Evolutionary conservation across 805 yeast genomes (phyloP).

Genomic region (Starmerella etchellsii): DNA sequence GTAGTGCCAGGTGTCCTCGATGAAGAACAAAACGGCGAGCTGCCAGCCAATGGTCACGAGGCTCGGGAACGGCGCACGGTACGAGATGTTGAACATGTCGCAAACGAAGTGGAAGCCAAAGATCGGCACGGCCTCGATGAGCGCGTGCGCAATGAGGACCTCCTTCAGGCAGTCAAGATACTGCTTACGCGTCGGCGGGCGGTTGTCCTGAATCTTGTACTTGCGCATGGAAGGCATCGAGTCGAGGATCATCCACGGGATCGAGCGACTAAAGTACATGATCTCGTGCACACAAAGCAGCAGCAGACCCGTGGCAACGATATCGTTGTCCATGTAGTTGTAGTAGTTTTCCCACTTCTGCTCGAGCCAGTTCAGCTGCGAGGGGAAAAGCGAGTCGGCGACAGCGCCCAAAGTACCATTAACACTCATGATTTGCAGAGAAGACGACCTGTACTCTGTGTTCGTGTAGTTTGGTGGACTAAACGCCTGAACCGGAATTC

Average conservation of each 20-base stretch:
- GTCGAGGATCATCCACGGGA: slow-evolving; percentile 89
- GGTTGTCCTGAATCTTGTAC: slow-evolving; percentile 81
- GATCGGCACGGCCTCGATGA: slow-evolving; percentile 91
- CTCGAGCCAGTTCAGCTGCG: slow-evolving; percentile 35
- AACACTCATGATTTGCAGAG: slow-evolving; percentile 11
- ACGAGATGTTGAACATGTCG: slow-evolving; percentile 61
- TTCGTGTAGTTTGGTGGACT: background rate
- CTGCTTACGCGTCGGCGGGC: slow-evolving; percentile 65
- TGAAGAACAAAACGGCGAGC: slow-evolving; percentile 60
- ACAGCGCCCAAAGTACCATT: slow-evolving; percentile 13
- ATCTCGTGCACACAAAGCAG: slow-evolving; percentile 74
- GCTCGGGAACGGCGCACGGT: slow-evolving; percentile 76
- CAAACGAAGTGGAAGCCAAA: slow-evolving; percentile 96
- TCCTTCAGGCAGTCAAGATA: slow-evolving; percentile 87
- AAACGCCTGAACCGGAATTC: background rate
- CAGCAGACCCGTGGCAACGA: slow-evolving; percentile 80
- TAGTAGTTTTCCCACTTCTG: slow-evolving; percentile 83
- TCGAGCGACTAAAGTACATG: slow-evolving; percentile 79
- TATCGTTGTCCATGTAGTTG: slow-evolving; percentile 70
- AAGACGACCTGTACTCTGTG: too few relatives aligned
- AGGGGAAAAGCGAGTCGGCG: slow-evolving; percentile 8
- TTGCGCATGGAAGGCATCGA: slow-evolving; percentile 69
- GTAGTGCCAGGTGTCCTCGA: slow-evolving; percentile 96
- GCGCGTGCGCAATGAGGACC: slow-evolving; percentile 72
- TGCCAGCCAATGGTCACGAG: slow-evolving; percentile 47